Base-by-base conservation (phyloP, 768 basidiomycete genomes). In the Boletus tylopilopsis region DNA sequence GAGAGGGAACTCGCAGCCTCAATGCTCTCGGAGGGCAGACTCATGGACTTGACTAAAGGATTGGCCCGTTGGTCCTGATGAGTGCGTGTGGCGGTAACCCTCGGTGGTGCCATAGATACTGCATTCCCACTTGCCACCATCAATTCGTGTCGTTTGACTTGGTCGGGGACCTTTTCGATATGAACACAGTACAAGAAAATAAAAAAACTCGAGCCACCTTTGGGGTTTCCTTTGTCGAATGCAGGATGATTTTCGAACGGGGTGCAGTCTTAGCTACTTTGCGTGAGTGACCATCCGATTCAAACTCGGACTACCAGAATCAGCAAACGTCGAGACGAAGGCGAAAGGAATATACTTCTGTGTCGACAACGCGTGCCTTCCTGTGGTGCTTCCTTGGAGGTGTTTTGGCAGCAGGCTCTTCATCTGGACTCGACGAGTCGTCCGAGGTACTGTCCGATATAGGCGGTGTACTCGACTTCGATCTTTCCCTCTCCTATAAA, bases 1-100 rank as follows among this genome's bases (percentile, higher is more conserved):
- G 73, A 68, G 24, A 82, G 69, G 10, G 71, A 70, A 49, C 69
- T 73, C 29, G 64, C 66, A 37, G 55, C 56, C 35, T 55, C 65
- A 24, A 63, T 54, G 19, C 53, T 64, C 25, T 49, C 21, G 27
- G 63, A 39, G 1, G 65, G 50, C 29, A 68, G 32, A 45, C 39
- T 45, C 30, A 70, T 59, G 9, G 65, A 15, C 46, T 71, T 70
- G 3, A 72, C 70, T 23, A 67, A 49, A 36, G 71, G 70, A 38
- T 64, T 48, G 34, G 41, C 1, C 43, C 46, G 59, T 45, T 67
- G 65, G 27, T 67, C 67, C 33, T 69, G 65, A 33, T 67, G 65
- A 29, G 67, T 67, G 33, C 67, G 58, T 12, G 51, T 15, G 38
- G 34, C 21, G 4, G 51, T 19, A 21, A 50, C 19, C 44, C 54